Percentiles rank a stretch among this genome's conserved stretches.
Conservation (phyloP, 441 rosid genomes). For the Monsonia emarginata region DNA sequence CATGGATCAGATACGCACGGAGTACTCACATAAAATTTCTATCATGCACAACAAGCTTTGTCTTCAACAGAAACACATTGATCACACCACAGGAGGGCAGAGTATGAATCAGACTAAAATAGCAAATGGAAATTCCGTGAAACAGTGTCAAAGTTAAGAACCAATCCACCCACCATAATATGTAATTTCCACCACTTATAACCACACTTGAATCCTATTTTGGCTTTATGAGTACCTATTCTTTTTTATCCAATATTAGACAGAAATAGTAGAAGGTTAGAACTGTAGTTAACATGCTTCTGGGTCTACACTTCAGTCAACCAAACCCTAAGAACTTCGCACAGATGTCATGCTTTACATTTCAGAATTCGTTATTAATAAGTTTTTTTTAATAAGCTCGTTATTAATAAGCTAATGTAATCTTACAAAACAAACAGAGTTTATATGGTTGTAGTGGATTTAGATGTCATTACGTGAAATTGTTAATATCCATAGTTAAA, state of each 20-base stretch:
- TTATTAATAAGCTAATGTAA: no score
- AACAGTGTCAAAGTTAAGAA: neutral
- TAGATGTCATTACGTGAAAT: neutral
- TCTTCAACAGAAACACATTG: neutral
- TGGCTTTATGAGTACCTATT: neutral
- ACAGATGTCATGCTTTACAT: neutral
- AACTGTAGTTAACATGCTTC: neutral
- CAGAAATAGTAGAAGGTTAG: neutral
- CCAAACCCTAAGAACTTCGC: neutral
- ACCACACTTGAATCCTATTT: neutral
- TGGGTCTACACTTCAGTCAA: slow-evolving; percentile 1
- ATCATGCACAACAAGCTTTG: neutral
- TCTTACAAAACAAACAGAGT: neutral
- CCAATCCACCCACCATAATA: neutral
- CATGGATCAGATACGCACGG: no score
- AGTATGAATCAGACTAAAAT: neutral
- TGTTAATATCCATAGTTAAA: neutral
- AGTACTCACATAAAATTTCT: no score
- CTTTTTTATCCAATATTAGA: neutral
- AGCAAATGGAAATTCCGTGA: neutral
- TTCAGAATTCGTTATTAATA: neutral
- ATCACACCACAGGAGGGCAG: neutral
- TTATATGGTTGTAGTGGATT: neutral
- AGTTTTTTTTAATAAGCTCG: no score
- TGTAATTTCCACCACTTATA: neutral